These are phyloP conservation scores for Metschnikowia picachoensis DNA, from an alignment of 805 yeast species.

Conservation along the genomic window DNA sequence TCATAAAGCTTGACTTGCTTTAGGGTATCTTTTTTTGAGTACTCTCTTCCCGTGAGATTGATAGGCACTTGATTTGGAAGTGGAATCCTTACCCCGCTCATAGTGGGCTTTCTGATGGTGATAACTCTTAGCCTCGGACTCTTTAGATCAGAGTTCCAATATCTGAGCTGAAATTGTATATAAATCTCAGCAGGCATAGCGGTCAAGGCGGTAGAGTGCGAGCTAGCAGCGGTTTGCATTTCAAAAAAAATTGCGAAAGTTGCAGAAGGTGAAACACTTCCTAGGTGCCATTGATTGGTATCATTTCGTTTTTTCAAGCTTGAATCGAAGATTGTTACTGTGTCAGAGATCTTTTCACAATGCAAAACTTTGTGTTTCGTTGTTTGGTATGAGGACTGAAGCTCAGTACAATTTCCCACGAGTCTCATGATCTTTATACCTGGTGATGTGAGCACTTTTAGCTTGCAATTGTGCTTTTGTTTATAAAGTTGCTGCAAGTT, in stretches of 20 bases:
- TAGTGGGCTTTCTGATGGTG: constrained; percentile 29
- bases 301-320: constrained; percentile 28
- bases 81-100: constrained; percentile 18
- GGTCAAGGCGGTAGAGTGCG: constrained; percentile 15
- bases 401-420: constrained; percentile 30
- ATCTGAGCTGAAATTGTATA: constrained; percentile 33
- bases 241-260: constrained; percentile 33
- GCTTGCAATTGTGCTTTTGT: constrained; percentile 10
- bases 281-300: constrained; percentile 38
- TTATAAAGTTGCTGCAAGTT: constrained; percentile 2
- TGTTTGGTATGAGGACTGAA: constrained; percentile 31
- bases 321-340: constrained; percentile 29
- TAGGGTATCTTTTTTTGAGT: constrained; percentile 20
- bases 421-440: constrained; percentile 31
- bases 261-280: constrained; percentile 19
- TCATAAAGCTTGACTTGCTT: constrained; percentile 25
- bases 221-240: constrained; percentile 25
- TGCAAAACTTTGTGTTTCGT: constrained; percentile 20
- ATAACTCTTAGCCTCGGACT: constrained; percentile 28
- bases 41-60: constrained; percentile 14
- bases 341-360: constrained; percentile 33
- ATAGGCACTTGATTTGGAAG: constrained; percentile 17
- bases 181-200: constrained; percentile 21
- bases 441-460: constrained; percentile 30
- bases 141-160: constrained; percentile 20